phyloP scores from a whole-genome alignment of 2,329 filamentous ascomycete genomes.

The Aureobasidium melanogenum region DNA sequence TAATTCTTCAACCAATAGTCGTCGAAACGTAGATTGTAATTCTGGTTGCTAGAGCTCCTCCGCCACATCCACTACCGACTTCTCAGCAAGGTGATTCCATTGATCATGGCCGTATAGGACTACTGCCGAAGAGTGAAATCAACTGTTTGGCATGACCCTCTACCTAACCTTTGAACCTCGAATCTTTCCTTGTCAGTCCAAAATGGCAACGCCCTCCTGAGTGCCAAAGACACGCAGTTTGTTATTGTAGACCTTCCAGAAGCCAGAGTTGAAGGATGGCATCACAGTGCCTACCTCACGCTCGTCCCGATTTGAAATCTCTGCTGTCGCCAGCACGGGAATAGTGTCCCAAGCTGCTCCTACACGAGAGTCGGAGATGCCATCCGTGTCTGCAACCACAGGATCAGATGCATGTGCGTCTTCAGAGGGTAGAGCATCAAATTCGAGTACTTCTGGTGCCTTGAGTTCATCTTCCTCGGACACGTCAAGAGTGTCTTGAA shows the following conservation, averaged over 20 bases:
- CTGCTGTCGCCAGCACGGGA: neutral
- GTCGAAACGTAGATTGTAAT: too few relatives aligned
- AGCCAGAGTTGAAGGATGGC: slow-evolving; percentile 41
- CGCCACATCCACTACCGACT: too few relatives aligned
- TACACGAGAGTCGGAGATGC: neutral
- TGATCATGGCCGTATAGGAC: neutral
- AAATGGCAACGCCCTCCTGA: slow-evolving; percentile 35
- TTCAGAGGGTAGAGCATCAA: slow-evolving; percentile 11
- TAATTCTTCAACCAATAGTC: too few relatives aligned
- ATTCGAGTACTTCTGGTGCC: slow-evolving; percentile 5
- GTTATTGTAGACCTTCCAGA: slow-evolving; percentile 53
- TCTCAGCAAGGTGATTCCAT: too few relatives aligned
- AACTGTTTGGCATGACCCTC: too few relatives aligned
- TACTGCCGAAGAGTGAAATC: neutral
- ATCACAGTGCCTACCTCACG: slow-evolving; percentile 25
- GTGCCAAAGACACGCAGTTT: slow-evolving; percentile 53
- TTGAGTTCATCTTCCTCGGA: slow-evolving; percentile 5
- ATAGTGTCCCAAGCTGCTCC: neutral
- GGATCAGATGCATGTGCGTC: neutral
- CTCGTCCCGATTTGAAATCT: neutral
- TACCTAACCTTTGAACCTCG: too few relatives aligned
- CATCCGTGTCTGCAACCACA: slow-evolving; percentile 10
- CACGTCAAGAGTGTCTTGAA: slow-evolving; percentile 17
- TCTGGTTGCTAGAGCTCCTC: too few relatives aligned
- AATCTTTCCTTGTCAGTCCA: neutral